A percentile compares a stretch with the other conserved stretches of the same genome.
Evolutionary conservation across 352 stramenopile species (phyloP).

Genomic region (Globisporangium irregulare): DNA sequence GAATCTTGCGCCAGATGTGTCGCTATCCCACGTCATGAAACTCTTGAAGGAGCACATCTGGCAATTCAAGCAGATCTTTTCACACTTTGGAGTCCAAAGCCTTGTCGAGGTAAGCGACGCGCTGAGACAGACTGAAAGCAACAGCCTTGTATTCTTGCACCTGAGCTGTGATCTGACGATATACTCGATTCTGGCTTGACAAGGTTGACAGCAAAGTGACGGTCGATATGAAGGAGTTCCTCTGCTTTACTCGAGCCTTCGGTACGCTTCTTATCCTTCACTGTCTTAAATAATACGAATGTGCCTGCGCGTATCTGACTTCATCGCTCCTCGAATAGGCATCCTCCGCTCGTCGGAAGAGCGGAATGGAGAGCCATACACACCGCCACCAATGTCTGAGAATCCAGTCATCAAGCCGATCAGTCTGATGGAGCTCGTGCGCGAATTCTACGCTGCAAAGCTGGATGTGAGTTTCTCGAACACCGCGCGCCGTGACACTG

Average conservation of each 20-base stretch:
- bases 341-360: slow-evolving; percentile 46
- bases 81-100: slow-evolving; percentile 64
- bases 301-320: neutral
- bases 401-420: slow-evolving; percentile 44
- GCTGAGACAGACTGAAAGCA: neutral
- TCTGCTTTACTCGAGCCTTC: slow-evolving; percentile 67
- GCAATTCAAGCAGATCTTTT: slow-evolving; percentile 77
- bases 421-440: slow-evolving; percentile 59
- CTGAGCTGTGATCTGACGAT: neutral
- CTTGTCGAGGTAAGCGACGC: slow-evolving; percentile 35
- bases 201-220: slow-evolving; percentile 52
- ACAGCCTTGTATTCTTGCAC: neutral
- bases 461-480: slow-evolving; percentile 70
- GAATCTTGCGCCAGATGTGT: slow-evolving; percentile 64
- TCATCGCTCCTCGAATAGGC: slow-evolving; percentile 22
- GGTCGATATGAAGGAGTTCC: slow-evolving; percentile 60
- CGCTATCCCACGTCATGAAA: slow-evolving; percentile 65
- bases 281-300: neutral
- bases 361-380: slow-evolving; percentile 55
- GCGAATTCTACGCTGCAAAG: slow-evolving; percentile 71
- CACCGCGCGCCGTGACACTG: slow-evolving; percentile 37
- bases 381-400: slow-evolving; percentile 22
- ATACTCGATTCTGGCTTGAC: neutral
- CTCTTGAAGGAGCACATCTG: slow-evolving; percentile 65
- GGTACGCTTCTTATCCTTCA: slow-evolving; percentile 29